Evolutionary conservation across 345 rosid genomes (phyloP).

Genomic region (Durio zibethinus): DNA sequence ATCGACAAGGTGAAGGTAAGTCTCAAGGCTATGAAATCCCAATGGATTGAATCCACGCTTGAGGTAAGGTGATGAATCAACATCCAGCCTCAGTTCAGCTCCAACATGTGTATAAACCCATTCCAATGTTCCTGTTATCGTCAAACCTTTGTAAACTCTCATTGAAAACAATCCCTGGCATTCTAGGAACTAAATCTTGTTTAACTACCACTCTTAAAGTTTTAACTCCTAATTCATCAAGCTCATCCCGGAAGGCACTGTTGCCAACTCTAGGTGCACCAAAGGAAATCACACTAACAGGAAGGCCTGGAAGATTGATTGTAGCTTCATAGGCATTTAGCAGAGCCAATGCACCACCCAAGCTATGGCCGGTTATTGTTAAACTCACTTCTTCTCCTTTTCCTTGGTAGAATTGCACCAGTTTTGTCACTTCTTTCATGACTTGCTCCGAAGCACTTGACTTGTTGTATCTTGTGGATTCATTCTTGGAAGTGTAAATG

Average conservation of each 20-base stretch:
- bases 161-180: conserved; percentile 40
- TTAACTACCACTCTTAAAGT: conserved; percentile 33
- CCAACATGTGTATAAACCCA: conserved; percentile 51
- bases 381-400: conserved; percentile 41
- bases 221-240: conserved; percentile 31
- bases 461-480: conserved; percentile 37
- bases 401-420: conserved; percentile 23
- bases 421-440: conserved; percentile 28
- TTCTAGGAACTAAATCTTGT: conserved; percentile 42
- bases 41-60: conserved; percentile 26
- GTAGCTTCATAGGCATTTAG: conserved; percentile 43
- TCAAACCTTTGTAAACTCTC: conserved; percentile 32
- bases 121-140: conserved; percentile 24
- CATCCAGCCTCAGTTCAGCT: conserved; percentile 29
- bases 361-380: conserved; percentile 44
- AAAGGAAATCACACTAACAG: conserved; percentile 12
- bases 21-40: conserved; percentile 36
- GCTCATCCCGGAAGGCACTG: conserved; percentile 33
- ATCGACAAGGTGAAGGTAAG: conserved; percentile 43
- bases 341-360: conserved; percentile 44
- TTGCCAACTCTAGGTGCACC: conserved; percentile 48
- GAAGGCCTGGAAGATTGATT: not conserved
- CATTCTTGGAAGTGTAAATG: conserved; percentile 38
- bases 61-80: conserved; percentile 34
- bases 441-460: conserved; percentile 48